phyloP scores from a whole-genome alignment of 257 asterid species.

The Verbascum thapsus region DNA sequence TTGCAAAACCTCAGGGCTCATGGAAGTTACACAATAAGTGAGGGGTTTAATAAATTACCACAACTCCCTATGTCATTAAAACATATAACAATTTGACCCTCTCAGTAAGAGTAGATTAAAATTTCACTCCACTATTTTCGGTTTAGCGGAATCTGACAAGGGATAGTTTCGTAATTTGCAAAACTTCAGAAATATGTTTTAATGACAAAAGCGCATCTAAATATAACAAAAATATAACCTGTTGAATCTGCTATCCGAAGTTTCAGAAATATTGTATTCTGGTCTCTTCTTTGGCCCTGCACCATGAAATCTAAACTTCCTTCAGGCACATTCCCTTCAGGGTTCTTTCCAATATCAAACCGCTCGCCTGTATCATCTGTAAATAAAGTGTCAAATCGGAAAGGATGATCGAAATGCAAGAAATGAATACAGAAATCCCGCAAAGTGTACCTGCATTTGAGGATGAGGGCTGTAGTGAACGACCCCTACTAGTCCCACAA shows the following conservation, averaged over 20 bases:
- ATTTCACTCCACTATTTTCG: too few relatives aligned
- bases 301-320: slow-evolving; percentile 76
- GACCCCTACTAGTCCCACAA: slow-evolving; percentile 51
- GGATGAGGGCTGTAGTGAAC: slow-evolving; percentile 35
- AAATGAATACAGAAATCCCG: slow-evolving; percentile 21
- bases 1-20: too few relatives aligned
- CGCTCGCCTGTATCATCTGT: slow-evolving; percentile 49
- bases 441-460: slow-evolving; percentile 45
- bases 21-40: too few relatives aligned
- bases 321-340: slow-evolving; percentile 54
- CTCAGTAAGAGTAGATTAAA: too few relatives aligned
- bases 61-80: too few relatives aligned
- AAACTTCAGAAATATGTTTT: too few relatives aligned
- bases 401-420: neutral
- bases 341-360: slow-evolving; percentile 38
- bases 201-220: too few relatives aligned
- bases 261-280: slow-evolving; percentile 80
- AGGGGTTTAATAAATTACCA: too few relatives aligned
- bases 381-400: slow-evolving; percentile 17
- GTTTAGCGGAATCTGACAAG: too few relatives aligned
- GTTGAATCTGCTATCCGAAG: slow-evolving; percentile 82
- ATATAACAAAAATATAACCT: slow-evolving; percentile 41
- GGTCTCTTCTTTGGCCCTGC: slow-evolving; percentile 90
- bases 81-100: too few relatives aligned
- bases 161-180: too few relatives aligned